phyloP scores from a whole-genome alignment of 2,329 filamentous ascomycete species.

The Microcyclospora tardicrescens region DNA sequence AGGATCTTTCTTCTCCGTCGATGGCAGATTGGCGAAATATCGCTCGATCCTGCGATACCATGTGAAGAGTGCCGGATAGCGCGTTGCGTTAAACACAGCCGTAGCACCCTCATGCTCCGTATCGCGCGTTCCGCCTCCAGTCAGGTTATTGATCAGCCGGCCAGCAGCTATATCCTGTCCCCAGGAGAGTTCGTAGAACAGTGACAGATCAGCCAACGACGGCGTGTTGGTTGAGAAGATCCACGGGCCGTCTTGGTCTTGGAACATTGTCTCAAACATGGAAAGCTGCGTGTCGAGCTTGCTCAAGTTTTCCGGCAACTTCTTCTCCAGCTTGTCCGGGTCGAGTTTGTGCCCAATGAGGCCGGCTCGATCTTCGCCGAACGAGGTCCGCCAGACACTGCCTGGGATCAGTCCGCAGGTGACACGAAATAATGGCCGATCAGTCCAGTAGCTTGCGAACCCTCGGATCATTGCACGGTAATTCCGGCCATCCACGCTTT shows the following conservation, averaged over 20 bases:
- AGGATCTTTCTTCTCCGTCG: slow-evolving; percentile 13
- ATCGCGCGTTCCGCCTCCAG: slow-evolving; percentile 22
- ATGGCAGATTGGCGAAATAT: slow-evolving; percentile 20
- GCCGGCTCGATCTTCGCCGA: slow-evolving; percentile 26
- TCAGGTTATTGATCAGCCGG: slow-evolving; percentile 23
- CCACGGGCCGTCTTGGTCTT: slow-evolving; percentile 19
- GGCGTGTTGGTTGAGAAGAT: slow-evolving; percentile 24
- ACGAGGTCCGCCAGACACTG: slow-evolving; percentile 26
- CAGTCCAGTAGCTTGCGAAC: slow-evolving; percentile 30
- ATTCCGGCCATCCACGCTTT: slow-evolving; percentile 18
- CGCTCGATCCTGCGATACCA: slow-evolving; percentile 26
- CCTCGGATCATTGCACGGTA: slow-evolving; percentile 26
- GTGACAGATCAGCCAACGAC: slow-evolving; percentile 24
- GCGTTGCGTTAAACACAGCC: slow-evolving; percentile 24
- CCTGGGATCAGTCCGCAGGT: slow-evolving; percentile 30
- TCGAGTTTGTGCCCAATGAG: slow-evolving; percentile 29
- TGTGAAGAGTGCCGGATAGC: slow-evolving; percentile 24
- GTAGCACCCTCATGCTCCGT: slow-evolving; percentile 10
- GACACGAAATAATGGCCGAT: slow-evolving; percentile 27
- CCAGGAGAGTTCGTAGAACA: slow-evolving; percentile 30
- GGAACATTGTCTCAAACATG: slow-evolving; percentile 26
- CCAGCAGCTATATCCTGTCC: slow-evolving; percentile 27
- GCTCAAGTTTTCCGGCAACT: slow-evolving; percentile 26
- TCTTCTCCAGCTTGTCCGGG: slow-evolving; percentile 26
- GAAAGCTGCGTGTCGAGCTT: slow-evolving; percentile 26